Conservation (phyloP, 2,329 filamentous ascomycete genomes). For the Botrytis sinoallii region DNA sequence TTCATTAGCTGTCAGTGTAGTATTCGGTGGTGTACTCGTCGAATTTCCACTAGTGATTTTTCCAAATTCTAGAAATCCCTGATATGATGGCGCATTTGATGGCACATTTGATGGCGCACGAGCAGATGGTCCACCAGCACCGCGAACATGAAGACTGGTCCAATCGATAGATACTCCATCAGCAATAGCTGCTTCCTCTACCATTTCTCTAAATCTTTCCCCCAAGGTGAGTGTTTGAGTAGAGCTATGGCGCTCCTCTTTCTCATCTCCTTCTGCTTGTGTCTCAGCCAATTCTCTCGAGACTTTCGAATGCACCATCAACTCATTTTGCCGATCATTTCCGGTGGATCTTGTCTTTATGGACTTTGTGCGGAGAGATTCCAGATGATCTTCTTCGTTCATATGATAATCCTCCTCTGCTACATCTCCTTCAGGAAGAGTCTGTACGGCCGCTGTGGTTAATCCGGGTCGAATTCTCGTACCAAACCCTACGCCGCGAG, state of each 20-base stretch:
- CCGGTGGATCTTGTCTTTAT: neutral
- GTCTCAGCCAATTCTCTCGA: neutral
- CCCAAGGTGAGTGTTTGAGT: neutral
- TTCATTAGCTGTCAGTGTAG: accelerated
- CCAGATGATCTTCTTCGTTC: neutral
- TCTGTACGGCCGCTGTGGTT: neutral
- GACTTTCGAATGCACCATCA: neutral
- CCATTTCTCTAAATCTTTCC: neutral
- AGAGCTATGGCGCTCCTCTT: neutral
- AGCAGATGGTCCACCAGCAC: neutral
- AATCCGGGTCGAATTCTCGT: neutral
- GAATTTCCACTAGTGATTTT: neutral
- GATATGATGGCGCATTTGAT: neutral
- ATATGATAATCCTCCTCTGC: neutral
- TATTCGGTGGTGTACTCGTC: neutral
- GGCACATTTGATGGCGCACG: too few relatives aligned
- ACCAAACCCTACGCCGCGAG: neutral
- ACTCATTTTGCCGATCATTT: neutral
- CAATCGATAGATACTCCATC: accelerated
- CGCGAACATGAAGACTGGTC: accelerated
- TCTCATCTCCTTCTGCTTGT: neutral
- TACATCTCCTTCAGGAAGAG: neutral
- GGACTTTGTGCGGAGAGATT: neutral
- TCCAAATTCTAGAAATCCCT: neutral
- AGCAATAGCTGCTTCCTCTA: neutral